Conservation (phyloP, 1,284 basidiomycete species). For the Wolfiporia cocos region DNA sequence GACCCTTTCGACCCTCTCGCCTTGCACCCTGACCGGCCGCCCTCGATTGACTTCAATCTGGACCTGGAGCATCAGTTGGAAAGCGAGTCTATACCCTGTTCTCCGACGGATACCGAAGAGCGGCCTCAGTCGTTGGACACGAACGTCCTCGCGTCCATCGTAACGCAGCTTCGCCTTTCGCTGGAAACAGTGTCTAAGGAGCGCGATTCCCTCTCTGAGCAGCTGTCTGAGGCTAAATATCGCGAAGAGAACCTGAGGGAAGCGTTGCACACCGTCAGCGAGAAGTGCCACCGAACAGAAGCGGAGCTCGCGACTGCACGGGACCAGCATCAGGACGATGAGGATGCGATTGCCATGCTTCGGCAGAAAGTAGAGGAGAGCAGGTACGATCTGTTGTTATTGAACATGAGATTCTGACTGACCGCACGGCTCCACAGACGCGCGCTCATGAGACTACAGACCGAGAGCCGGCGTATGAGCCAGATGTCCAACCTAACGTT, state of each 20-base stretch:
- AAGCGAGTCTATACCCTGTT: conserved; percentile 49
- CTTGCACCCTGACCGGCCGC: conserved; percentile 30
- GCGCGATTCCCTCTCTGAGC: conserved; percentile 52
- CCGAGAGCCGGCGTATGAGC: conserved; percentile 69
- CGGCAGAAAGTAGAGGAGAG: conserved; percentile 89
- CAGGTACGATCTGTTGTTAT: conserved; percentile 38
- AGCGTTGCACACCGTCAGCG: conserved; percentile 54
- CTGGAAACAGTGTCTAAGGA: conserved; percentile 58
- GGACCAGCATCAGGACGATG: conserved; percentile 66
- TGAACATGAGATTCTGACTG: conserved; percentile 4
- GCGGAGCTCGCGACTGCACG: conserved; percentile 53
- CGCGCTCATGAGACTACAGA: conserved; percentile 87
- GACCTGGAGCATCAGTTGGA: conserved; percentile 73
- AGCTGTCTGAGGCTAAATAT: conserved; percentile 42
- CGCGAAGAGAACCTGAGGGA: conserved; percentile 56
- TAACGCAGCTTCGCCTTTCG: conserved; percentile 59
- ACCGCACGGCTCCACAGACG: conserved; percentile 39
- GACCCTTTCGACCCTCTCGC: conserved; percentile 8
- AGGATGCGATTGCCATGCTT: conserved; percentile 75
- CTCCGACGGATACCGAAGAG: conserved; percentile 15
- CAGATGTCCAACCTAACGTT: conserved; percentile 38
- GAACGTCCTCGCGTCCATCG: conserved; percentile 66
- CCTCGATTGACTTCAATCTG: conserved; percentile 70
- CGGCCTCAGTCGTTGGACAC: conserved; percentile 61
- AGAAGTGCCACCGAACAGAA: conserved; percentile 57